Evolutionary conservation across 768 basidiomycete species (phyloP).

Genomic region (Tephrocybe sp.): DNA sequence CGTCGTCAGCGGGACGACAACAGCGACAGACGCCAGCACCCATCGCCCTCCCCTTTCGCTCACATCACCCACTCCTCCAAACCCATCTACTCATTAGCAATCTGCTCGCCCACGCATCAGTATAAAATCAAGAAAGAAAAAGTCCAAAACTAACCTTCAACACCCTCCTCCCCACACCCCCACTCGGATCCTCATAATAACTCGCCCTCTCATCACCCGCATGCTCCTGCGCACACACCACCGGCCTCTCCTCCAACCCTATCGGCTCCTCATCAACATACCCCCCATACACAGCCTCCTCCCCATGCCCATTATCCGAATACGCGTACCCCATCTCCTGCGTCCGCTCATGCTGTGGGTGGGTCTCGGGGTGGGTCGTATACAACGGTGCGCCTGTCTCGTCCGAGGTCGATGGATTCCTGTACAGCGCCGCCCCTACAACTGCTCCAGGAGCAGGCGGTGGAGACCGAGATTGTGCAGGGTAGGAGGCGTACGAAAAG

Average conservation of each 20-base stretch:
- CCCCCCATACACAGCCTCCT: conserved; percentile 34
- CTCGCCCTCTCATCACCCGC: too few relatives aligned
- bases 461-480: not conserved
- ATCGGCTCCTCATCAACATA: conserved; percentile 15
- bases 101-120: not conserved
- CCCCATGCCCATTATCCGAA: not conserved
- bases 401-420: not conserved
- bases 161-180: too few relatives aligned
- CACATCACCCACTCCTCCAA: too few relatives aligned
- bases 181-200: too few relatives aligned
- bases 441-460: not conserved
- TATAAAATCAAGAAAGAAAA: not conserved
- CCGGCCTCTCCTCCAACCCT: not conserved
- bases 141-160: not conserved
- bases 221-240: too few relatives aligned
- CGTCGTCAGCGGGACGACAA: too few relatives aligned
- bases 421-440: not conserved
- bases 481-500: too few relatives aligned
- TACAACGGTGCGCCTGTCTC: not conserved
- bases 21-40: too few relatives aligned
- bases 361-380: not conserved
- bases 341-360: too few relatives aligned
- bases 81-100: conserved; percentile 4
- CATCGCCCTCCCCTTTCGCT: too few relatives aligned
- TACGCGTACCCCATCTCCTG: not conserved